These are phyloP conservation scores for Phaeosphaeria sp. DNA, from an alignment of 2,329 filamentous ascomycete genomes.

Conservation along the genomic window DNA sequence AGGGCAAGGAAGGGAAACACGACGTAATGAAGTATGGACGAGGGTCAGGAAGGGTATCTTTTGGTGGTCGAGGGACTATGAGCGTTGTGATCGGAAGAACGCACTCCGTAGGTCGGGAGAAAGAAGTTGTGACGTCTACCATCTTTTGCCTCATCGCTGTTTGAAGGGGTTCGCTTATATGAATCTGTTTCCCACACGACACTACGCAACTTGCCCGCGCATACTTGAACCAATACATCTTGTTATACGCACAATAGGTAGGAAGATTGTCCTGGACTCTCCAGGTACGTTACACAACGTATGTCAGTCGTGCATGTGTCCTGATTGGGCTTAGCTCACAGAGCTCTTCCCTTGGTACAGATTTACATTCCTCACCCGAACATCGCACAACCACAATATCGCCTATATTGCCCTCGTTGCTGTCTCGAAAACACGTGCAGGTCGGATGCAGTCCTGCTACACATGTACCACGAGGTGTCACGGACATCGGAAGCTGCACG, in stretches of 20 bases:
- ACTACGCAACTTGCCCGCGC: conserved; percentile 1
- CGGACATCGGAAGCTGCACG: conserved; percentile 8
- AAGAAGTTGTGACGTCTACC: conserved; percentile 30
- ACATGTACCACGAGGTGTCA: conserved; percentile 8
- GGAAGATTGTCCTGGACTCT: not conserved
- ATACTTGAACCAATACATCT: not conserved
- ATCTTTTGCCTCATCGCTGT: conserved; percentile 34
- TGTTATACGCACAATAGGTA: conserved; percentile 1
- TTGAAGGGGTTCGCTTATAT: conserved; percentile 29
- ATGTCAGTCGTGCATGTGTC: not conserved
- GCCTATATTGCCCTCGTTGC: not conserved
- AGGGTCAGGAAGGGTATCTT: conserved; percentile 2
- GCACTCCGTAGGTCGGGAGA: conserved; percentile 12
- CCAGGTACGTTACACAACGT: not conserved
- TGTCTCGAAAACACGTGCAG: not conserved
- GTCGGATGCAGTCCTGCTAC: not conserved
- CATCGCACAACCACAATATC: conserved; percentile 3
- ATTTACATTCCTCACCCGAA: not conserved
- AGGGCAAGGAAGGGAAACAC: not conserved
- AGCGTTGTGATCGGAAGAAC: conserved; percentile 9
- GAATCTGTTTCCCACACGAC: conserved; percentile 2
- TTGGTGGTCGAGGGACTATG: conserved; percentile 5
- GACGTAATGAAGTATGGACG: not conserved
- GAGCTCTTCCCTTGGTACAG: not conserved
- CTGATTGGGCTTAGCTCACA: not conserved